Conservation (phyloP, 2,329 filamentous ascomycete species). For the Colletotrichum horii region DNA sequence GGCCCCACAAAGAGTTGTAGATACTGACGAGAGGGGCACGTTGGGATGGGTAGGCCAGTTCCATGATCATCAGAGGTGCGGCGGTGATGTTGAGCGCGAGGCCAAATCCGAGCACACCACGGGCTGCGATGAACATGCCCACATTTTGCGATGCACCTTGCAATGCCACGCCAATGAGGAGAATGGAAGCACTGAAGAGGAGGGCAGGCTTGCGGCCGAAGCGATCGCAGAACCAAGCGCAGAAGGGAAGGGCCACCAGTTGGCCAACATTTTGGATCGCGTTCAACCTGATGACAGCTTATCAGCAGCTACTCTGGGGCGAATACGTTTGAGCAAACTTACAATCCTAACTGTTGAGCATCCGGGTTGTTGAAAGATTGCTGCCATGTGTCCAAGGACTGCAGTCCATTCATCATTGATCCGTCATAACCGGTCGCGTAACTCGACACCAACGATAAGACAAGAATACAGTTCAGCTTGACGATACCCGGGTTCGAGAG, state of each 20-base stretch:
- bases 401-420: slow-evolving; percentile 47
- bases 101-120: slow-evolving; percentile 47
- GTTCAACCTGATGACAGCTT: slow-evolving; percentile 26
- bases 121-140: slow-evolving; percentile 46
- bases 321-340: background rate
- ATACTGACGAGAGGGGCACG: slow-evolving; percentile 9
- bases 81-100: slow-evolving; percentile 31
- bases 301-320: accelerated
- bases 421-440: slow-evolving; percentile 30
- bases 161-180: slow-evolving; percentile 43
- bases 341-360: slow-evolving; percentile 30
- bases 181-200: slow-evolving; percentile 29
- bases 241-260: slow-evolving; percentile 35
- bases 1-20: slow-evolving; percentile 12
- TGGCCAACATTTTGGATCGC: slow-evolving; percentile 38
- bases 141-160: slow-evolving; percentile 48
- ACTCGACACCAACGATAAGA: slow-evolving; percentile 7
- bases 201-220: slow-evolving; percentile 30
- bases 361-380: slow-evolving; percentile 36
- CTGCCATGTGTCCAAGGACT: slow-evolving; percentile 39
- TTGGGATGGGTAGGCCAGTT: slow-evolving; percentile 13
- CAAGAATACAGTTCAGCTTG: slow-evolving; percentile 6
- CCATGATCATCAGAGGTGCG: slow-evolving; percentile 16
- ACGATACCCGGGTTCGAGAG: slow-evolving; percentile 8
- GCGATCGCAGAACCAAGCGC: slow-evolving; percentile 33